These are phyloP conservation scores for Diaporthe sp. DNA, from an alignment of 2,329 filamentous ascomycete species.

Conservation along the genomic window DNA sequence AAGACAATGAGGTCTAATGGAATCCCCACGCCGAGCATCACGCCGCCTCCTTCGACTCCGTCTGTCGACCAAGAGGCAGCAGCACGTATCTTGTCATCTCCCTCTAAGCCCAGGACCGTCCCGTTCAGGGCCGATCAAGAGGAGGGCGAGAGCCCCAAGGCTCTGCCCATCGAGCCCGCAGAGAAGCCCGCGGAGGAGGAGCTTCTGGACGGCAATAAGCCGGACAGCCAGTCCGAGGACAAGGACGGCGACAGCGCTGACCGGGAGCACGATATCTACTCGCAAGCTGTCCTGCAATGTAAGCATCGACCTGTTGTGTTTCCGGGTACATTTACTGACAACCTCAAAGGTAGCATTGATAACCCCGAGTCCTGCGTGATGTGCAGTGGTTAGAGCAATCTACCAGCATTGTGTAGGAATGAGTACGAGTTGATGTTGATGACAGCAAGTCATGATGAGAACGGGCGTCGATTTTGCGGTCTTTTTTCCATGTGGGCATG, in stretches of 20 bases:
- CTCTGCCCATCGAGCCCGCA: slow-evolving; percentile 77
- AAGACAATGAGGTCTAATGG: slow-evolving; percentile 63
- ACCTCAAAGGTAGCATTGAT: slow-evolving; percentile 82
- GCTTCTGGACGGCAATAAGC: slow-evolving; percentile 60
- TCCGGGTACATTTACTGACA: slow-evolving; percentile 44
- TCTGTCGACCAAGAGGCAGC: slow-evolving; percentile 54
- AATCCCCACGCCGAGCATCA: slow-evolving; percentile 75
- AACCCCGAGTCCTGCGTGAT: slow-evolving; percentile 95
- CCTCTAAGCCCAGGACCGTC: slow-evolving; percentile 64
- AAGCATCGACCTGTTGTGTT: slow-evolving; percentile 49
- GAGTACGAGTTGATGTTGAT: slow-evolving; percentile 29
- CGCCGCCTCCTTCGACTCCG: slow-evolving; percentile 64
- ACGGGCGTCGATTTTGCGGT: slow-evolving; percentile 24
- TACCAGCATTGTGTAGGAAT: slow-evolving; percentile 1
- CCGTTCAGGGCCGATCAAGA: slow-evolving; percentile 81
- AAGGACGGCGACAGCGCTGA: slow-evolving; percentile 76
- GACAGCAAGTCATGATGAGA: slow-evolving; percentile 12
- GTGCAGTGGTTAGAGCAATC: slow-evolving; percentile 83
- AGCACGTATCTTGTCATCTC: slow-evolving; percentile 61
- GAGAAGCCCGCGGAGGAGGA: slow-evolving; percentile 74
- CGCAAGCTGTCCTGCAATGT: slow-evolving; percentile 90
- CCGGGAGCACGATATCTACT: slow-evolving; percentile 93
- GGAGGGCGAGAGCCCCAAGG: slow-evolving; percentile 83
- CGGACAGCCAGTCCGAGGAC: slow-evolving; percentile 75
- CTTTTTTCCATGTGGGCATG: slow-evolving; percentile 16